Evolutionary conservation across 2,329 filamentous ascomycete species (phyloP).

Genomic region (Xylariaceae sp.): DNA sequence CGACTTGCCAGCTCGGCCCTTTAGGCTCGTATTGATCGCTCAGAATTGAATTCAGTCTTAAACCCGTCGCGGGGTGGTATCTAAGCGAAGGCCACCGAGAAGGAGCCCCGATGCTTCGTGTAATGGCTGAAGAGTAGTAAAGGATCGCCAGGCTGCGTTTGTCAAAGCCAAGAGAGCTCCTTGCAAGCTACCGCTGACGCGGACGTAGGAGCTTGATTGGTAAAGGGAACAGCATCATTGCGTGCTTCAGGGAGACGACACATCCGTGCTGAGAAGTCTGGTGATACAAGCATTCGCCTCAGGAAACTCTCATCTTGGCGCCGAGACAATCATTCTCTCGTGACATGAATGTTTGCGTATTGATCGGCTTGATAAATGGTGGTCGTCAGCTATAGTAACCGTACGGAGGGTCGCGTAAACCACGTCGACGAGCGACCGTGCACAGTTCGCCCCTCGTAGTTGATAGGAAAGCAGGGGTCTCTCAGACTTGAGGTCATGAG

Average conservation of each 20-base stretch:
- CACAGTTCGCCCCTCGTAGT: not conserved
- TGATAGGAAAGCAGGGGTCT: conserved; percentile 12
- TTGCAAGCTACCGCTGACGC: conserved; percentile 10
- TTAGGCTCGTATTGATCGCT: not conserved
- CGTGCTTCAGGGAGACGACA: not conserved
- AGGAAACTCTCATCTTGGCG: conserved; percentile 19
- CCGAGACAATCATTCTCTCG: conserved; percentile 16
- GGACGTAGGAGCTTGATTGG: conserved; percentile 11
- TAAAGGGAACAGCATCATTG: conserved; percentile 3
- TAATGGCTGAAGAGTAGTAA: conserved; percentile 1
- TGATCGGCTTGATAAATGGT: conserved; percentile 22
- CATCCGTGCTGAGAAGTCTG: not conserved
- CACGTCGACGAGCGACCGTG: conserved; percentile 7
- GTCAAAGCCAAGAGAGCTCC: not conserved
- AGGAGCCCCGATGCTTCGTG: not conserved
- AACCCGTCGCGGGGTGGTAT: conserved; percentile 1
- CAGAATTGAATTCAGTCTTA: not conserved
- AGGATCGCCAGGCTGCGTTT: conserved; percentile 15
- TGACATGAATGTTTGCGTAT: conserved; percentile 14
- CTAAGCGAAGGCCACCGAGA: conserved; percentile 1
- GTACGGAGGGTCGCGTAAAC: conserved; percentile 15
- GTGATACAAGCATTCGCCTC: not conserved
- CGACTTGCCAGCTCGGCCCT: not conserved
- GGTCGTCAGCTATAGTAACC: conserved; percentile 5
- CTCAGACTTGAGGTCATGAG: conserved; percentile 18